phyloP scores from a whole-genome alignment of 1,139 yeast genomes.

The Yamadazyma dendronema region DNA sequence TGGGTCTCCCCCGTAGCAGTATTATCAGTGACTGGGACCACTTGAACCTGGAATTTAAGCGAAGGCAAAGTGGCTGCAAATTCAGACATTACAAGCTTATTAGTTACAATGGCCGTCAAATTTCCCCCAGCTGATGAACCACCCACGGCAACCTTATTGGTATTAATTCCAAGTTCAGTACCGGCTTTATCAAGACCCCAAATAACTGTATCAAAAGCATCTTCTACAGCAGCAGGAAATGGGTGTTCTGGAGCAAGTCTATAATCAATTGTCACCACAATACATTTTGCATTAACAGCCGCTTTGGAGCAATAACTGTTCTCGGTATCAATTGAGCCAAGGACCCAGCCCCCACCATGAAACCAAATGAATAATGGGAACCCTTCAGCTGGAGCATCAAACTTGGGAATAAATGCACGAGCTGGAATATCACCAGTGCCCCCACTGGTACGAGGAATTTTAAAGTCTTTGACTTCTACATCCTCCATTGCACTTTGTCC shows the following conservation, averaged over 20 bases:
- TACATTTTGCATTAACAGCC: conserved; percentile 33
- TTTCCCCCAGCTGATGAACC: conserved; percentile 54
- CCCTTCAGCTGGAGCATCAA: conserved; percentile 35
- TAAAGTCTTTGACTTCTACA: conserved; percentile 30
- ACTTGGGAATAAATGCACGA: conserved; percentile 40
- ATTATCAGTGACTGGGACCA: conserved; percentile 51
- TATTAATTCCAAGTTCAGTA: conserved; percentile 26
- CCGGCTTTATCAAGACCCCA: conserved; percentile 22
- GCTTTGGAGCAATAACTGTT: conserved; percentile 45
- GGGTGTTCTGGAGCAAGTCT: conserved; percentile 51
- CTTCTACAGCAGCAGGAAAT: conserved; percentile 50
- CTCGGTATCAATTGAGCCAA: conserved; percentile 46
- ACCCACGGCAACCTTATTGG: conserved; percentile 37
- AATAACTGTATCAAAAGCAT: conserved; percentile 34
- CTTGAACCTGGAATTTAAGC: conserved; percentile 38
- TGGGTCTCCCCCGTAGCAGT: conserved; percentile 40
- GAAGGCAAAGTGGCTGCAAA: conserved; percentile 30
- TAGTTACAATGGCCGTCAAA: conserved; percentile 41
- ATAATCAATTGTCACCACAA: conserved; percentile 42
- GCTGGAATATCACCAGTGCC: conserved; percentile 29
- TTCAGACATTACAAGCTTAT: conserved; percentile 31
- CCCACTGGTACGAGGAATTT: conserved; percentile 34
- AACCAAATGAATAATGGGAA: conserved; percentile 48
- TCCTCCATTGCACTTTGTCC: conserved; percentile 35
- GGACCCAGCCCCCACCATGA: conserved; percentile 53